phyloP scores from a whole-genome alignment of 176 grass and related monocot species.

The Musa beccarii region DNA sequence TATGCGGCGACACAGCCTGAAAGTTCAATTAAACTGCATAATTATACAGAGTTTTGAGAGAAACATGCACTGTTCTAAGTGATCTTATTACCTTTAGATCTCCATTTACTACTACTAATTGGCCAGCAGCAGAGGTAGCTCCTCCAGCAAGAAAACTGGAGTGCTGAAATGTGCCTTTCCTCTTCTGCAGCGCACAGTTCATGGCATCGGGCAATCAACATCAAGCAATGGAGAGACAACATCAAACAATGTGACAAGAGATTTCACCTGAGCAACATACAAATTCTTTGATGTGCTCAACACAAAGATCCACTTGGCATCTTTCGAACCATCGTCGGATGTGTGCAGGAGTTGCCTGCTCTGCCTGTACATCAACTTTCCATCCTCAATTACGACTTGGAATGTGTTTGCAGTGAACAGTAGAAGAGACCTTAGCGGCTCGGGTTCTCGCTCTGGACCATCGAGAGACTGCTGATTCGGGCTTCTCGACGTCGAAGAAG shows the following conservation, averaged over 20 bases:
- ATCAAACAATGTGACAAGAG: background rate
- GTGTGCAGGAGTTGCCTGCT: no score
- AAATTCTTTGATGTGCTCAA: no score
- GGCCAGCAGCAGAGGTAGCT: conserved; percentile 80
- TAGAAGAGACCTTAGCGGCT: conserved; percentile 55
- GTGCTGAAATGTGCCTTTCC: no score
- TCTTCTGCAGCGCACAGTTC: conserved; percentile 50
- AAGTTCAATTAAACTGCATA: background rate
- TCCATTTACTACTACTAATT: conserved; percentile 54
- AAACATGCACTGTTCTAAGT: background rate
- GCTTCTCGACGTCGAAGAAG: conserved; percentile 71
- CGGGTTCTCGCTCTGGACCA: conserved; percentile 70
- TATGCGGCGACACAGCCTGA: conserved; percentile 89
- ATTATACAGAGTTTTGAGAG: background rate
- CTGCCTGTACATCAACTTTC: no score
- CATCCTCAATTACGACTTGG: background rate
- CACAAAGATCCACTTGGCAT: no score
- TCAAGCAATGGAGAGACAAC: no score
- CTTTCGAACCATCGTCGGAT: no score
- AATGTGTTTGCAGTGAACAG: conserved; percentile 10
- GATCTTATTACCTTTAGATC: no score
- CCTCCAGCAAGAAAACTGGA: conserved; percentile 30
- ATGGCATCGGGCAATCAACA: conserved; percentile 1
- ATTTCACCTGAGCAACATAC: background rate
- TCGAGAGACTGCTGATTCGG: conserved; percentile 56